Base-by-base conservation (phyloP, 1,284 basidiomycete species). In the Caloboletus firmus region DNA sequence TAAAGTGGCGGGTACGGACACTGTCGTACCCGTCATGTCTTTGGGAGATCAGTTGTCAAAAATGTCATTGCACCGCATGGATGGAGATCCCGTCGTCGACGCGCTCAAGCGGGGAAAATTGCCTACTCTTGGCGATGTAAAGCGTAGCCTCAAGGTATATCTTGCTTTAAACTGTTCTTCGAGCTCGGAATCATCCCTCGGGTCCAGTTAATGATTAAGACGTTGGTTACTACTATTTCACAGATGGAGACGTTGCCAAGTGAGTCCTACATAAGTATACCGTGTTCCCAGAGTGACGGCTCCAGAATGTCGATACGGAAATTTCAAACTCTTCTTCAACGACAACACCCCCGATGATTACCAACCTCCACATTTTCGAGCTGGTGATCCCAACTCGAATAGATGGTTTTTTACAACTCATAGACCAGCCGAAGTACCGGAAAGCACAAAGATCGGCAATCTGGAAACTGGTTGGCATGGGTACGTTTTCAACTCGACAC, bases 271-370 rank as follows among this genome's bases (percentile, higher is more conserved):
- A 34, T 37, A 11, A 45, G 10, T 22, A 1, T 10, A 42, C 15
- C 13, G n/a, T 26, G n/a, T 35, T 43, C 39, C 20, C 22, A 41
- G 18, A 34, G 31, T 56, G 35, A 52, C 48, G 47, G 32, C 45
- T 28, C 32, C 58, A 92, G 90, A 82, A 64, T 85, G 83, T 45
- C 84, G 90, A 32, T 93, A 79, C 64, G 88, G 89, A 22, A 89
- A 85, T n/a, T 88, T 93, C 73, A 93, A 93, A 65, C 72, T 90
- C 15, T 89, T 87, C 63, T 93, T 91, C 66, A 85, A 83, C 20
- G 83, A 89, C 39, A 76, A 83, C 20, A 85, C 89, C 6, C 91
- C 91, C 0, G 72, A 78, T 6, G 83, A 89, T 49, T 91, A 91
- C 59, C 88, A 91, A 65, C 89, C 89, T 5, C 85, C 85, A 0